These are phyloP conservation scores for Forsythia suspensa DNA, from an alignment of 257 asterid species.

Conservation along the genomic window DNA sequence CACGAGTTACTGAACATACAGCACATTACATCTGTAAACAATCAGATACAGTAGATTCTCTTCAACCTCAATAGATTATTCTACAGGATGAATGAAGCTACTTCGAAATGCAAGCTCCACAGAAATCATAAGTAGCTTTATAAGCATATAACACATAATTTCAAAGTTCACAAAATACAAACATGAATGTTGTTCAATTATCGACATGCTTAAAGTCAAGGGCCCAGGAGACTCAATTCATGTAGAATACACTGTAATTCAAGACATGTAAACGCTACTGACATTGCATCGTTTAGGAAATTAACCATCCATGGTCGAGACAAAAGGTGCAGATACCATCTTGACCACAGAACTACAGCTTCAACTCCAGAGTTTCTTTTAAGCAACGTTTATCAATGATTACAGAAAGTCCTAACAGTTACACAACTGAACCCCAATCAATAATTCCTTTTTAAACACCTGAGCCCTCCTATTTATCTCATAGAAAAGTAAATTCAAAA, in stretches of 20 bases:
- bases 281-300: background rate
- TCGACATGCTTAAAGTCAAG: background rate
- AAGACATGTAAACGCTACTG: background rate
- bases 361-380: background rate
- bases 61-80: background rate
- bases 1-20: background rate
- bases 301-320: background rate
- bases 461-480: background rate
- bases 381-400: background rate
- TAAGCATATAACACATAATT: background rate
- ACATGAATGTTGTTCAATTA: background rate
- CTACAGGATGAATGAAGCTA: constrained; percentile 9
- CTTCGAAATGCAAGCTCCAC: background rate
- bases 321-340: background rate
- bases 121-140: background rate
- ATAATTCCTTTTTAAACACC: background rate
- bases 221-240: background rate
- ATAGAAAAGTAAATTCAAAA: background rate
- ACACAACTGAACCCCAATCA: background rate
- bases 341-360: constrained; percentile 1
- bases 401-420: background rate
- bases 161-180: background rate
- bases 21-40: constrained; percentile 7
- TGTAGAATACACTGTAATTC: background rate
- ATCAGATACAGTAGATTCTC: constrained; percentile 12